Conservation (phyloP, 352 stramenopile species). For the Phytophthora cactorum region DNA sequence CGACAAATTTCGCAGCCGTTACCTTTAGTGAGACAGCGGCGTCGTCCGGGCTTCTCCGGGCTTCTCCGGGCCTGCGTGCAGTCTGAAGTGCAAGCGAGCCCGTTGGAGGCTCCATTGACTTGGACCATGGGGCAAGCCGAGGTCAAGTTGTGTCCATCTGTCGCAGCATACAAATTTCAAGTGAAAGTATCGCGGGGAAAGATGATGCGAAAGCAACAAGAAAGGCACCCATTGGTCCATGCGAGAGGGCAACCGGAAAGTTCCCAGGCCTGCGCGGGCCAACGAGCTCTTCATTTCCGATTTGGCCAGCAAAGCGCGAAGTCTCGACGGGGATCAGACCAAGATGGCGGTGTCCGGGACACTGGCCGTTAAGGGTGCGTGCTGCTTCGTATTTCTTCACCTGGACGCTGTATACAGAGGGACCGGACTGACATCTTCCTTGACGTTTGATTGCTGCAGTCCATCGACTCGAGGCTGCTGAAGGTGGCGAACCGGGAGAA, state of each 20-base stretch:
- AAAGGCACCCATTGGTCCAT: slow-evolving; percentile 13
- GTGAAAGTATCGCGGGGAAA: slow-evolving; percentile 7
- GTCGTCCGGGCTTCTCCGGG: slow-evolving; percentile 1
- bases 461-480: slow-evolving; percentile 34
- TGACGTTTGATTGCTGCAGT: slow-evolving; percentile 29
- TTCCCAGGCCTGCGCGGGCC: slow-evolving; percentile 2
- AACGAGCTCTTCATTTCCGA: slow-evolving; percentile 41
- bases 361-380: slow-evolving; percentile 49
- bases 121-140: slow-evolving; percentile 8
- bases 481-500: not conserved
- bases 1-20: slow-evolving; percentile 13
- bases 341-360: slow-evolving; percentile 54
- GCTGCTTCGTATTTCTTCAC: not conserved
- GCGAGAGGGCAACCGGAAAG: slow-evolving; percentile 31
- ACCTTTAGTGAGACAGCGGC: slow-evolving; percentile 22
- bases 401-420: not conserved
- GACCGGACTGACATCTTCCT: slow-evolving; percentile 1
- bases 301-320: slow-evolving; percentile 40
- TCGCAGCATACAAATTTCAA: slow-evolving; percentile 15
- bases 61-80: not conserved
- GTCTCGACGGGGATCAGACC: slow-evolving; percentile 29
- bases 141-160: slow-evolving; percentile 19
- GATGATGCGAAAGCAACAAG: slow-evolving; percentile 9
- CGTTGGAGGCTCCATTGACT: no score
- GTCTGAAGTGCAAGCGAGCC: no score